Base-by-base conservation (phyloP, 176 grass and related monocot species). In the Avena atlantica region DNA sequence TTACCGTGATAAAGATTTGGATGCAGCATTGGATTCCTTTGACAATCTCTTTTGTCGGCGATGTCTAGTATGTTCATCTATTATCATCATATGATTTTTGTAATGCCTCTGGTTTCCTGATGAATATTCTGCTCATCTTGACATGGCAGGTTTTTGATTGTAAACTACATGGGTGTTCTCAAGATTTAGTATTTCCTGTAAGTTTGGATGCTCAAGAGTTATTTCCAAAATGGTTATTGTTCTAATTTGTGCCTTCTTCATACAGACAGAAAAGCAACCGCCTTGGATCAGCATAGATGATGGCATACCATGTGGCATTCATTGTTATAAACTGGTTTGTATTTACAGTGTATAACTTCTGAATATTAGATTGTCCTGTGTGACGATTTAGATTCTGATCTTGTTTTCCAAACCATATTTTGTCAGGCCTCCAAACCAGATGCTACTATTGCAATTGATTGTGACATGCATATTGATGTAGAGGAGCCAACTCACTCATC, bases 131-230 rank as follows among this genome's bases (percentile, higher is more conserved):
- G 23, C 74, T 79, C 52, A 63, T 85, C 84, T 48, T 85, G 49
- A 61, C 13, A 19, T 73, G 48, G n/a, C 81, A 98, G 96, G 93
- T 98, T 55, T 98, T 98, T 92, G 93, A 98, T 92, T 98, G 96
- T 86, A 98, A 93, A 85, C 75, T 96, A 63, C 96, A 98, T 36
- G 93, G 93, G 40, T 98, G 96, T 86, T 98, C 96, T 87, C 93
- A 98, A 88, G 96, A 98, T 86, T 81, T 96, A 92, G 93, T 98
- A 60, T 96, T 94, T 88, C 93, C 93, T 91, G 93, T 98, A 94
- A 96, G 95, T 94, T 86, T 67, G 59, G 19, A 24, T 69, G 9
- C 81, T 53, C 56, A 44, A 74, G 51, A 67, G 29, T 95, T 89
- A 82, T 86, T 90, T 92, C 16, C 48, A 23, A 83, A 50, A 59